Conservation (phyloP, 441 rosid species). For the Mallotus repandus region DNA sequence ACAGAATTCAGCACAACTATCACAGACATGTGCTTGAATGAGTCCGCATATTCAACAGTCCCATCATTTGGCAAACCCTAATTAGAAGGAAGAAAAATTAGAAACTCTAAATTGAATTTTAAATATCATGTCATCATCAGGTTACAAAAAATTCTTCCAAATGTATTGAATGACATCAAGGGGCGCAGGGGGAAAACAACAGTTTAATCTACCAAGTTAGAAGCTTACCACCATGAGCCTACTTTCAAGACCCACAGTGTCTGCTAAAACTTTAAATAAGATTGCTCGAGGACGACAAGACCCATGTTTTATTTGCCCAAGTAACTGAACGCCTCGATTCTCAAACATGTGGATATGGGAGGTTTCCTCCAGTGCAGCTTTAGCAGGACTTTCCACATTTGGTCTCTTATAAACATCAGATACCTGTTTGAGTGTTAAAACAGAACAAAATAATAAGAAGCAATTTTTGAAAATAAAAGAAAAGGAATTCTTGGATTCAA, state of each 20-base stretch:
- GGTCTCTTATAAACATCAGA: constrained; percentile 89
- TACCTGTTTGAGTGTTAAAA: constrained; percentile 49
- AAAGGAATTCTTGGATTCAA: background rate
- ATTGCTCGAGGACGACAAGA: constrained; percentile 97
- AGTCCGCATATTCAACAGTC: constrained; percentile 66
- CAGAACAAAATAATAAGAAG: constrained; percentile 19
- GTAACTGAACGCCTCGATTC: constrained; percentile 71
- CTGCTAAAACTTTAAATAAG: constrained; percentile 93
- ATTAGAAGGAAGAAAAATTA: background rate
- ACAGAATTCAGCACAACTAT: constrained; percentile 83
- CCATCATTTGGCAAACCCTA: constrained; percentile 98
- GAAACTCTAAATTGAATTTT: background rate
- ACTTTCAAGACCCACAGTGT: constrained; percentile 93
- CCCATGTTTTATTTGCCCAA: constrained; percentile 95
- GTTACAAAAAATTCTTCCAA: background rate
- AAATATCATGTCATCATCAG: background rate
- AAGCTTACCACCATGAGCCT: constrained; percentile 90
- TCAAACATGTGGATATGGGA: constrained; percentile 64
- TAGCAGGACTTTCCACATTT: constrained; percentile 82
- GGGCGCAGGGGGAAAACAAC: background rate
- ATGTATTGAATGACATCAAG: background rate
- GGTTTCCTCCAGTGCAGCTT: constrained; percentile 74
- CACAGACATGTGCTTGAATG: constrained; percentile 91
- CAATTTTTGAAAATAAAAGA: constrained; percentile 15
- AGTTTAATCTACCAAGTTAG: constrained; percentile 15